Conservation (phyloP, 345 rosid genomes). For the Eutrema heterophyllum region DNA sequence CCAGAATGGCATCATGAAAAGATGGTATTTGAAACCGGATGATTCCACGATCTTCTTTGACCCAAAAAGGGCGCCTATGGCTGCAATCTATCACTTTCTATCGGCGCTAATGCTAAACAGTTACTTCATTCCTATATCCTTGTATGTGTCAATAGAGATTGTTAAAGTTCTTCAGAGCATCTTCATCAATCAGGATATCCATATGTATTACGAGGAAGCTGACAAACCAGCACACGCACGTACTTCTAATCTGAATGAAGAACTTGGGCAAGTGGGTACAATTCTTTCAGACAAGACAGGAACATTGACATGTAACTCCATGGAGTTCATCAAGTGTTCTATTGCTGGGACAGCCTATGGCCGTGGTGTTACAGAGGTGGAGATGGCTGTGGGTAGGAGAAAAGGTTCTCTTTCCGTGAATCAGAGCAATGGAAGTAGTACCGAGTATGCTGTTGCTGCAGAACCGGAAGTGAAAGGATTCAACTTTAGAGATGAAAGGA, state of each 20-base stretch:
- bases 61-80: slow-evolving; percentile 44
- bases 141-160: slow-evolving; percentile 86
- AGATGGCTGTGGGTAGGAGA: slow-evolving; percentile 54
- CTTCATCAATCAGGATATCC: slow-evolving; percentile 83
- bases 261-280: slow-evolving; percentile 91
- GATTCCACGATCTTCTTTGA: slow-evolving; percentile 50
- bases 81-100: slow-evolving; percentile 66
- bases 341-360: slow-evolving; percentile 90
- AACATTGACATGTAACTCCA: slow-evolving; percentile 92
- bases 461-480: slow-evolving; percentile 63
- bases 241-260: slow-evolving; percentile 94
- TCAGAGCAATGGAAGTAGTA: slow-evolving; percentile 27
- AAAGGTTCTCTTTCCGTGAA: slow-evolving; percentile 44
- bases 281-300: slow-evolving; percentile 97
- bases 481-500: slow-evolving; percentile 80
- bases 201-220: slow-evolving; percentile 79
- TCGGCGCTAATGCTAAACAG: slow-evolving; percentile 67
- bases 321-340: slow-evolving; percentile 97
- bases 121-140: slow-evolving; percentile 88
- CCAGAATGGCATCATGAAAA: slow-evolving; percentile 50
- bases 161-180: slow-evolving; percentile 86
- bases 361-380: slow-evolving; percentile 78
- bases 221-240: slow-evolving; percentile 91
- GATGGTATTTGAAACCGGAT: slow-evolving; percentile 92
- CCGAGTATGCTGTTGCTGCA: slow-evolving; percentile 23